Base-by-base conservation (phyloP, 768 basidiomycete species). In the Boletellus sp. region DNA sequence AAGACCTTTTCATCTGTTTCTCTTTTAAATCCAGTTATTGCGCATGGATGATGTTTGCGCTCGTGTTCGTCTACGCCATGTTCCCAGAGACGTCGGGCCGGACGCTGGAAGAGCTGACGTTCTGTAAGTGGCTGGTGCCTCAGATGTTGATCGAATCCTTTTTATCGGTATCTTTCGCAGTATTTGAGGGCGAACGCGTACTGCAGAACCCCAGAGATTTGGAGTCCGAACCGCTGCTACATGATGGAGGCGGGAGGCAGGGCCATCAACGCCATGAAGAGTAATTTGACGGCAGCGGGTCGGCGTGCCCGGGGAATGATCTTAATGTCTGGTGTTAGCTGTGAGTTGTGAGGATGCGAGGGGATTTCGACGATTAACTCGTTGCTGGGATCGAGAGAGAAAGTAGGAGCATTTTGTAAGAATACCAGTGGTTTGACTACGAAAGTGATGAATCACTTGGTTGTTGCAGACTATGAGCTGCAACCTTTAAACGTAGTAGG, bases 121-220 rank as follows among this genome's bases (percentile, higher is more conserved):
- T 61, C n/a, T 45, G 56, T 58, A 41, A 41, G 59, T 53, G 37
- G 28, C 31, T 17, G 3, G 5, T 17, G 17, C 11, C n/a, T 17
- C 5, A n/a, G 31, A 5, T 4, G 1, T 5, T 80, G 69, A 34
- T 15, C 28, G 9, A 8, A 10, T 12, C 12, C 6, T 26, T 17
- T 80, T 48, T 23, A 42, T 20, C 3, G n/a, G 33, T 24, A 23
- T n/a, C 83, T 17, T 13, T 1, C n/a, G 12, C 22, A 48, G 47
- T 48, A 33, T 48, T 34, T 15, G 40, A 48, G 13, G 31, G 32
- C 42, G 40, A 42, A 15, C 19, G 15, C 16, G 10, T 31, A 16
- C 37, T 12, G 16, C 34, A 49, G 15, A 34, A 17, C 5, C n/a
- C 22, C 10, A 11, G 28, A 17, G 6, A 12, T 20, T 8, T 7